A percentile compares a stretch with the other conserved stretches of the same genome.
These are phyloP conservation scores for Solanum megistacrolobum DNA, from an alignment of 257 asterid genomes.

Conservation along the genomic window DNA sequence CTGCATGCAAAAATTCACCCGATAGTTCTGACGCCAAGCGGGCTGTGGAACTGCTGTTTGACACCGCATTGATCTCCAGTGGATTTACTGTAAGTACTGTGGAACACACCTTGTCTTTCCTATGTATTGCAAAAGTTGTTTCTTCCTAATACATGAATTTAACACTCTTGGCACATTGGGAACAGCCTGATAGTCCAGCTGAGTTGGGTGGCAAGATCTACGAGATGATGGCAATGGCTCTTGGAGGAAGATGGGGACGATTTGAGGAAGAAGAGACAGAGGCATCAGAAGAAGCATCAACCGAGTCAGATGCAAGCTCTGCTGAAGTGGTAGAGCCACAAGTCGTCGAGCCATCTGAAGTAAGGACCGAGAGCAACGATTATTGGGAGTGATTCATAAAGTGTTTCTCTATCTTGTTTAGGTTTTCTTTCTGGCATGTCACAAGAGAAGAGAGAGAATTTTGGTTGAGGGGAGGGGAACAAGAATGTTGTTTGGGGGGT, in stretches of 20 bases:
- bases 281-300: not conserved
- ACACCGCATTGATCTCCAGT: constrained; percentile 89
- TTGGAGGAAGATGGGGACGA: constrained; percentile 99
- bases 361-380: constrained; percentile 50
- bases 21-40: constrained; percentile 84
- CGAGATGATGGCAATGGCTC: constrained; percentile 99
- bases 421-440: not conserved
- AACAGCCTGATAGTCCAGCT: constrained; percentile 94
- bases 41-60: constrained; percentile 82
- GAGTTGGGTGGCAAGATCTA: constrained; percentile 93
- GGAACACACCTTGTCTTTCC: not conserved
- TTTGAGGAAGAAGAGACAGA: constrained; percentile 32
- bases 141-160: not conserved
- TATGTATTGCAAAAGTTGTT: too few relatives aligned
- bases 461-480: not conserved
- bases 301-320: constrained; percentile 17
- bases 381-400: constrained; percentile 56
- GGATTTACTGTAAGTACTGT: constrained; percentile 74
- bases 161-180: not conserved
- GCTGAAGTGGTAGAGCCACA: constrained; percentile 30
- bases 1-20: constrained; percentile 91
- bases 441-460: not conserved
- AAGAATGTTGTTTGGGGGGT: not conserved
- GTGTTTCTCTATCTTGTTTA: constrained; percentile 8
- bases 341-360: constrained; percentile 86